Evolutionary conservation across 148 eudicot genomes (phyloP), one percentile per base, ranked within the genome.

Genomic region (Mesembryanthemum crystallinum): DNA sequence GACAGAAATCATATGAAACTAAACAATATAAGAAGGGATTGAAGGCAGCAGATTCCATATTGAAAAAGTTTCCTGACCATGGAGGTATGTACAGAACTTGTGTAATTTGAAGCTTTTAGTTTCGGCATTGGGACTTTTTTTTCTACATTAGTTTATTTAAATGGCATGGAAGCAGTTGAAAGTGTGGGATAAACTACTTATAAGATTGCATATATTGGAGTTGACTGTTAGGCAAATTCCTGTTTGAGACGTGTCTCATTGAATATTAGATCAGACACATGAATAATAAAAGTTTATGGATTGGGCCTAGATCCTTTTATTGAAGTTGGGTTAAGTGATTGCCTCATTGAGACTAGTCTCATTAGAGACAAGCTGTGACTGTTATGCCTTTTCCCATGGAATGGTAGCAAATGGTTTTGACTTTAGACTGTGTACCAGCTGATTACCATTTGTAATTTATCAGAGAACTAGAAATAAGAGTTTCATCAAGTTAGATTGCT

Each of bases 11-110:
- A 14, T 95, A 92, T 77, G 99, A 95, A 81, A 90, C 92, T 25
- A 95, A 95, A 75, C 99, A 95, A 76, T 95, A 95, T 76, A 95
- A 95, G 82, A 95, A 95, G 85, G 99, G 99, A 51, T 78, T 95
- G 84, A 95, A 92, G 88, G 97, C 99, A 14, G 99, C 99, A 5
- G 99, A 95, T 86, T 72, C 94, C 43, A 95, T 95, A 71, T 83
- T 95, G 70, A 95, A 92, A 84, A 95, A 92, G 87, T 95, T 88
- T 84, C 97, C 99, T 4, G 86, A 89, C 73, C 99, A 95, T 89
- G 99, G 99, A 88, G 99, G 99, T 95, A 79, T 77, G 89, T 75
- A 7, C 72, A 65, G 42, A 69, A 21, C 73, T 33, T 33, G 35
- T 75, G 69, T 60, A 69, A 43, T 69, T 4, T 14, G 28, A 61